Evolutionary conservation across 306 rosid species (phyloP).

Genomic region (Vigna radiata): DNA sequence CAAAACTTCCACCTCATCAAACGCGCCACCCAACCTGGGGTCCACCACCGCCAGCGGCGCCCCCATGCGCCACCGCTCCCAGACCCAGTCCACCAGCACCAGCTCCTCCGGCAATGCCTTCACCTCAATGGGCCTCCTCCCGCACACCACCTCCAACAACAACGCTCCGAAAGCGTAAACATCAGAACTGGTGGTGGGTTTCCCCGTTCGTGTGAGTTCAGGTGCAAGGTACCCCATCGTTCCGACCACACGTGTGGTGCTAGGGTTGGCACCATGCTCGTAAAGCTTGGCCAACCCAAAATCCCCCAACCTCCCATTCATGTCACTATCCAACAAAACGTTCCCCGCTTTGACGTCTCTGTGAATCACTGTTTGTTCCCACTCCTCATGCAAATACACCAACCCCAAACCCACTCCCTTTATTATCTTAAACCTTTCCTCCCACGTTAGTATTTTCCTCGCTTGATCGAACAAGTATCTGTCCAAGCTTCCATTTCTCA

Average conservation of each 20-base stretch:
- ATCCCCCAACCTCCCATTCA: slow-evolving; percentile 64
- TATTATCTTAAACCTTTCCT: slow-evolving; percentile 61
- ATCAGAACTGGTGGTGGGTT: slow-evolving; percentile 59
- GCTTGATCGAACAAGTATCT: slow-evolving; percentile 58
- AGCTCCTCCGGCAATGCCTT: slow-evolving; percentile 72
- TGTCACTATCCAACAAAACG: slow-evolving; percentile 60
- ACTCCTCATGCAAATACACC: slow-evolving; percentile 66
- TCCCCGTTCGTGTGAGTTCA: slow-evolving; percentile 66
- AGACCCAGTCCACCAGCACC: slow-evolving; percentile 66
- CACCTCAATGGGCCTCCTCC: slow-evolving; percentile 64
- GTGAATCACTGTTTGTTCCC: slow-evolving; percentile 75
- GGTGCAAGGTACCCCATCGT: slow-evolving; percentile 72
- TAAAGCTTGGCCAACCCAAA: slow-evolving; percentile 69
- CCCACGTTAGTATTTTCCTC: slow-evolving; percentile 52
- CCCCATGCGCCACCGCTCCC: slow-evolving; percentile 64
- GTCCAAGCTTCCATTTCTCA: slow-evolving; percentile 70
- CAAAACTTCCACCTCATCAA: slow-evolving; percentile 56
- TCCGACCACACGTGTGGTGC: slow-evolving; percentile 68
- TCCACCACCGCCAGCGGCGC: slow-evolving; percentile 52
- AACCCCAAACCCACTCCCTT: slow-evolving; percentile 67
- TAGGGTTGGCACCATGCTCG: slow-evolving; percentile 60
- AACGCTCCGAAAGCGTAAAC: slow-evolving; percentile 70
- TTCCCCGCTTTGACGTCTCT: slow-evolving; percentile 73
- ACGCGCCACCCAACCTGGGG: slow-evolving; percentile 44
- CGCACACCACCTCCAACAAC: slow-evolving; percentile 66